Base-by-base conservation (phyloP, 2,329 filamentous ascomycete species). In the Leptodontidium sp. region DNA sequence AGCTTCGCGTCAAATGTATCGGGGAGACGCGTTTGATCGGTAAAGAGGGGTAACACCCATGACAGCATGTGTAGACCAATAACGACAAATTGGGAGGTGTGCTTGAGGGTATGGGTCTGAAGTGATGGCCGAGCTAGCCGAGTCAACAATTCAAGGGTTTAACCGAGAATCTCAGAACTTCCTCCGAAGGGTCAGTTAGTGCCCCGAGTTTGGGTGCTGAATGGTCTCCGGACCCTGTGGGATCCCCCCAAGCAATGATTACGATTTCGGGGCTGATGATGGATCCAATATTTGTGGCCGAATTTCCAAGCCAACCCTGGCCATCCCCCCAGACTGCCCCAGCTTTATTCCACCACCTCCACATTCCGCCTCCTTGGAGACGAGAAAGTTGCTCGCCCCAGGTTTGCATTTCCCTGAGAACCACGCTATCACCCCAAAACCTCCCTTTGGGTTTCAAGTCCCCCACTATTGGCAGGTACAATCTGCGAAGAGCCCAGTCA, bases 111-210 rank as follows among this genome's bases (percentile, higher is more conserved):
- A 26, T 24, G 5, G 26, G 24, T 29, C 24, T 29, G 14, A 52
- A 52, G 49, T 15, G 49, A 52, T 15, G 49, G 49, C 49, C 49
- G 49, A 52, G 49, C 21, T 9, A 50, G 47, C 47, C 24, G 49
- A 52, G 49, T 52, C 49, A 52, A 52, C 14, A 52, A 52, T 2
- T 40, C 38, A 12, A 6, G 49, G 49, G 24, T 21, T 14, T 52
- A 52, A 24, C 49, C 24, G 49, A 52, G 49, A 26, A 26, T 29
- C 21, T 52, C 5, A 29, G 5, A 40, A 14, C 9, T 29, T 2
- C 49, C 49, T 29, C 49, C 49, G 49, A 52, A 29, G 26, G 14
- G 9, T 40, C 38, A 40, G 11, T 40, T 40, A 40, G 21, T 52
- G 11, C 21, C 49, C 49, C 49, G 49, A 52, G 14, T 12, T 52